Base-by-base conservation (phyloP, 208 protist genomes). In the Leishmania tarentolae region DNA sequence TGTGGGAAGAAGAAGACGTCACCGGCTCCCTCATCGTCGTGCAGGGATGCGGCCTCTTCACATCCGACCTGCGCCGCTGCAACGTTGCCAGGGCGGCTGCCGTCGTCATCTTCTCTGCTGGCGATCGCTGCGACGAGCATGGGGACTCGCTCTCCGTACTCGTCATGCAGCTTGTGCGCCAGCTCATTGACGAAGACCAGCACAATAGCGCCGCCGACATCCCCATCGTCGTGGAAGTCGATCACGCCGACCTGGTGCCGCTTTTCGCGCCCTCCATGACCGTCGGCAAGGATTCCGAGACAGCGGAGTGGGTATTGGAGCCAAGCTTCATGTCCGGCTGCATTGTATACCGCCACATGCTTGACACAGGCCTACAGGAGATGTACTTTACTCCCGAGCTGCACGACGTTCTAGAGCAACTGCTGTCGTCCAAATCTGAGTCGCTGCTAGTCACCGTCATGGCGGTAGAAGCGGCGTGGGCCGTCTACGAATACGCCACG, bases 311-410 rank as follows among this genome's bases (percentile, higher is more conserved):
- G 85, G 85, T 83, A 52, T 68, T 76, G 73, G 86, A 89, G 71
- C 86, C 86, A 47, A 85, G 78, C 63, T 89, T 87, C 71, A 85
- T 87, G 76, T 87, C 83, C 31, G 86, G 86, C 59, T 80, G 65
- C 74, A 72, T 87, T 46, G 83, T 89, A 59, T 89, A 83, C 63
- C 83, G 86, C 52, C 80, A 85, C 69, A 90, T 90, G 83, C 81
- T 90, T 35, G 86, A 87, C 79, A 87, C 86, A 47, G 75, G 75
- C 8, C 81, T 87, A 53, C 80, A 86, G 69, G 83, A 90, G 57
- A 81, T 78, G 69, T 86, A 83, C 83, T 87, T 87, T 63, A 83
- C 71, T 9, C 80, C 83, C 19, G 80, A 86, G 63, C 53, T 90
- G 57, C 83, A 61, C 42, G 53, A 82, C 63, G 83, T 89, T 47